Base-by-base conservation (phyloP, 108 stramenopile species). In the Pseudonitzschia pungens region DNA sequence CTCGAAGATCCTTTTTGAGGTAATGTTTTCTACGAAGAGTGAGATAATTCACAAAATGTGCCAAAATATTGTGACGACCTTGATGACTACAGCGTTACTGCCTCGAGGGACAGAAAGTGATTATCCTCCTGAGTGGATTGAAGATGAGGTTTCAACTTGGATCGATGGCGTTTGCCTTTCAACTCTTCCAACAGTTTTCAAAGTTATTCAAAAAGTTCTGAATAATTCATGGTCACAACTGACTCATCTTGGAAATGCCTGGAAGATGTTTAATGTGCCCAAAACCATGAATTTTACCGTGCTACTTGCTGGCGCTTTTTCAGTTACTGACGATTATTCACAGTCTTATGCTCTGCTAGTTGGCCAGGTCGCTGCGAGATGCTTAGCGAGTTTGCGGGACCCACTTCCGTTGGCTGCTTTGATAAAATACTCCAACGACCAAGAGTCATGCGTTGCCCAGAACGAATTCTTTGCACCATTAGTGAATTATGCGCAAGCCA, bases 101-200 rank as follows among this genome's bases (percentile, higher is more conserved):
- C 36, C 71, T 7, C 21, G 58, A 31, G 51, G 27, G 18, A 68
- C 44, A 7, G n/a, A n/a, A n/a, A 50, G 70, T 58, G 53, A 53
- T 15, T 50, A 70, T 15, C 29, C 43, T 26, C 3, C 18, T 20
- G 67, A 42, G 22, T 73, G 58, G 36, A 52, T 73, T 26, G 22
- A 45, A 20, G 45, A 73, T 2, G 78, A 79, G 53, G n/a, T 59
- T 4, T 68, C 65, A 21, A 75, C 71, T 52, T 84, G 83, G 83
- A 50, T 81, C 20, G 79, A 80, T 66, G 69, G 60, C 18, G 29
- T 84, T 43, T 52, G 73, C 20, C 20, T 12, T 36, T 42, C 45
- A 27, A 53, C 71, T 48, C 11, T 73, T 20, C 27, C 70, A 44
- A 33, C 44, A 2, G 63, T 79, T 31, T 73, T 71, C 36, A 44